phyloP scores from a whole-genome alignment of 139 green algal species.

The Chlorella sp. region DNA sequence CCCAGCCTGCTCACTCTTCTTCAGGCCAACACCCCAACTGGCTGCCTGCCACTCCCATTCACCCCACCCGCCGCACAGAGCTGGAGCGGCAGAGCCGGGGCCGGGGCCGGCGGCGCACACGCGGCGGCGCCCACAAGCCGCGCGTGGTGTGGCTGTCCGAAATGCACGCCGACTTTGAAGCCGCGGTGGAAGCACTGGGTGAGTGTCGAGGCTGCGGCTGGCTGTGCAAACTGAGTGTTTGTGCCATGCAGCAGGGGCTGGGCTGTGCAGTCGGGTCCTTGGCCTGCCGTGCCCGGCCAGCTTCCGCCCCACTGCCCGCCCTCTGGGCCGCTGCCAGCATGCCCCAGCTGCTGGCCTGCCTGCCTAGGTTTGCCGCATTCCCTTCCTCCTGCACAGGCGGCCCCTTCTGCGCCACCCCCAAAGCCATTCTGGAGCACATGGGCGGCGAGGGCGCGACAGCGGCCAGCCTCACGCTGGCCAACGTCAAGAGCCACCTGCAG shows the following conservation, averaged over 20 bases:
- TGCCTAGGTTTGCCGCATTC: too few species aligned
- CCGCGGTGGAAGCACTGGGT: conserved; percentile 7
- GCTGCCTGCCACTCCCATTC: too few species aligned
- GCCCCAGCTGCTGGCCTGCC: background rate
- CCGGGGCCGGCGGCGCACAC: too few species aligned
- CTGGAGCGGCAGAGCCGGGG: too few species aligned
- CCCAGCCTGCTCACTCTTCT: too few species aligned
- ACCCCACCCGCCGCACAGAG: too few species aligned
- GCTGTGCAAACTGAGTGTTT: too few species aligned
- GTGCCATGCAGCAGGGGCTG: too few species aligned
- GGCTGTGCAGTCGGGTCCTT: too few species aligned
- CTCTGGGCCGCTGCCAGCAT: too few species aligned
- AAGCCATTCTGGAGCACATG: conserved; percentile 23
- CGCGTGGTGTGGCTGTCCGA: conserved; percentile 2
- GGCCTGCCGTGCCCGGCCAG: background rate
- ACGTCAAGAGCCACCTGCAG: conserved; percentile 9
- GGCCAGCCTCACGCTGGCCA: background rate
- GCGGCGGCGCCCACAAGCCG: too few species aligned
- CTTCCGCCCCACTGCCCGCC: background rate
- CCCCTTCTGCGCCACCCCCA: conserved; percentile 15
- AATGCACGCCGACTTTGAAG: background rate
- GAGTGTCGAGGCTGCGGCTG: background rate
- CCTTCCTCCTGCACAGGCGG: background rate
- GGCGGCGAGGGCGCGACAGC: background rate
- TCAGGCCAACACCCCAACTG: too few species aligned